Evolutionary conservation across 768 basidiomycete genomes (phyloP).

Genomic region (Termitomyces sp.): DNA sequence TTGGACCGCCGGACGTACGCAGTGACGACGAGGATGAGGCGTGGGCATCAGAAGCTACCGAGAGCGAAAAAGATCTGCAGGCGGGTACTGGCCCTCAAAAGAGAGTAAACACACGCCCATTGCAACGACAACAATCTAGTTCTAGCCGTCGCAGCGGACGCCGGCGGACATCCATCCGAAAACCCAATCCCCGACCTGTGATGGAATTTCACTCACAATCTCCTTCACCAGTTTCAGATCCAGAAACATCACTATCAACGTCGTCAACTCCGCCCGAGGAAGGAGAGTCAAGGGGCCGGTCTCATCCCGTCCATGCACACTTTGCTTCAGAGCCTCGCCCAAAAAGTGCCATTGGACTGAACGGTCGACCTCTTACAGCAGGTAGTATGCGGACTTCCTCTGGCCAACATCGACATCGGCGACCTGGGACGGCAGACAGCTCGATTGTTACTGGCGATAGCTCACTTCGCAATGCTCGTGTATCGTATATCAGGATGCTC

Average conservation of each 20-base stretch:
- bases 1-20: constrained; percentile 6
- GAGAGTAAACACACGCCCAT: constrained; percentile 7
- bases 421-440: constrained; percentile 9
- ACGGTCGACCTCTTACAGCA: neutral
- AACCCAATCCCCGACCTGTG: constrained; percentile 4
- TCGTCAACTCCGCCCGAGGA: constrained; percentile 7
- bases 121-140: constrained; percentile 5
- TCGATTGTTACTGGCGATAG: constrained; percentile 18
- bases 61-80: neutral
- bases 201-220: neutral
- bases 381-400: neutral
- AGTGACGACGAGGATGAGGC: constrained; percentile 52
- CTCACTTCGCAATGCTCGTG: constrained; percentile 22
- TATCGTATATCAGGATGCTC: constrained; percentile 26
- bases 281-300: constrained; percentile 5
- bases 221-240: neutral
- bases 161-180: constrained; percentile 10
- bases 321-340: neutral
- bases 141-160: constrained; percentile 7
- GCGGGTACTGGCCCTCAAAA: constrained; percentile 1
- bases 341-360: neutral
- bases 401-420: constrained; percentile 2
- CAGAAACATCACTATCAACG: neutral
- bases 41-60: constrained; percentile 58
- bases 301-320: neutral